Evolutionary conservation across 306 rosid genomes (phyloP), one percentile per base, ranked within the genome.

Genomic region (Senna siamea): DNA sequence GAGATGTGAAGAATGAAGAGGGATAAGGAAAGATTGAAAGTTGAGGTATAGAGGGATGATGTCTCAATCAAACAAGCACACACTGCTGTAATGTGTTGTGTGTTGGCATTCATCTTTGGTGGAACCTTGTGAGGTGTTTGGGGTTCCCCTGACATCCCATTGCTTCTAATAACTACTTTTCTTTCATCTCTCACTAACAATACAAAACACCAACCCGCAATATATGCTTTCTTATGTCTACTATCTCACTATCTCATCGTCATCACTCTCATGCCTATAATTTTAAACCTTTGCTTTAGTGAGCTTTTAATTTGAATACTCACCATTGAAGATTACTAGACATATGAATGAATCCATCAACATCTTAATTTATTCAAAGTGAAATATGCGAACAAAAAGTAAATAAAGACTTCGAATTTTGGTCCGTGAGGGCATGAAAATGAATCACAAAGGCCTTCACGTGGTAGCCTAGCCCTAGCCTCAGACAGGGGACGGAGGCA

Each of bases 1-100:
- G 40, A 37, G 40, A 37, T 5, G 40, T 37, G 40, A 41, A 41
- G 13, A 41, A 41, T 5, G 47, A 41, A n/a, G 30, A 55, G 19
- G 5, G 9, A 53, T n/a, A n/a, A n/a, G 1, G 30, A 26, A 26
- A 26, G 30, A 26, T n/a, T n/a, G 3, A 26, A 26, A 26, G 3
- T 1, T 12, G 77, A 75, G 35, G 41, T 56, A n/a, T n/a, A 9
- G 69, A 69, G 55, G 6, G 47, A 13, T 37, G 60, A 47, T 55
- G 78, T 73, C 82, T 46, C 22, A 34, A 80, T 35, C 79, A 73
- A 63, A 63, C 79, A 48, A 79, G 71, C 61, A 72, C 57, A n/a
- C 13, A 7, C 3, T 37, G 66, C 8, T 60, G 23, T 18, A 12
- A 18, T 22, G 41, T 9, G 34, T 30, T 57, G 17, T 26, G 70